Evolutionary conservation across 257 asterid species (phyloP).

Genomic region (Solanum chmielewskii): DNA sequence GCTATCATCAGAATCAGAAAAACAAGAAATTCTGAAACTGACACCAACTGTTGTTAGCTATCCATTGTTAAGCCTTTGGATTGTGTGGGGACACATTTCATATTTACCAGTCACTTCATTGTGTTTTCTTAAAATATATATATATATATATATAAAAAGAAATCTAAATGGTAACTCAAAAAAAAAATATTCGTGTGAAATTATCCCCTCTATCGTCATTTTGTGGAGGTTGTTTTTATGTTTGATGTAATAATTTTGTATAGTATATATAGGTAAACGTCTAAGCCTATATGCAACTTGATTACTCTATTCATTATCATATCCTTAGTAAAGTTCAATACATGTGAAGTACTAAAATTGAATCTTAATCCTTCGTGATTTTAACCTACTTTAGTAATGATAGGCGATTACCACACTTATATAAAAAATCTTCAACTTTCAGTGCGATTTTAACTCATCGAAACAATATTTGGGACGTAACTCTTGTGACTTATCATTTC

Average conservation of each 20-base stretch:
- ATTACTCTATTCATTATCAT: not conserved
- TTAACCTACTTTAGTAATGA: not conserved
- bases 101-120: slow-evolving; percentile 11
- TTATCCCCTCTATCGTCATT: too few species aligned
- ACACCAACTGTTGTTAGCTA: not conserved
- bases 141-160: not conserved
- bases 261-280: not conserved
- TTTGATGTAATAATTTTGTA: not conserved
- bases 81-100: slow-evolving; percentile 22
- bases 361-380: not conserved
- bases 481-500: not conserved
- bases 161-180: not conserved
- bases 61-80: slow-evolving; percentile 10
- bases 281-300: not conserved
- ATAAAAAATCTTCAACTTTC: not conserved
- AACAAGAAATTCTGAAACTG: not conserved
- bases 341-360: too few species aligned
- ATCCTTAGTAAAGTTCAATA: too few species aligned
- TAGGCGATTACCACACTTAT: not conserved
- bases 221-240: not conserved
- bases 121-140: too few species aligned
- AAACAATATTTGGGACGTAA: not conserved
- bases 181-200: not conserved
- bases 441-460: not conserved
- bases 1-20: not conserved